Evolutionary conservation across 352 stramenopile species (phyloP).

Genomic region (Aphanomyces euteiches): DNA sequence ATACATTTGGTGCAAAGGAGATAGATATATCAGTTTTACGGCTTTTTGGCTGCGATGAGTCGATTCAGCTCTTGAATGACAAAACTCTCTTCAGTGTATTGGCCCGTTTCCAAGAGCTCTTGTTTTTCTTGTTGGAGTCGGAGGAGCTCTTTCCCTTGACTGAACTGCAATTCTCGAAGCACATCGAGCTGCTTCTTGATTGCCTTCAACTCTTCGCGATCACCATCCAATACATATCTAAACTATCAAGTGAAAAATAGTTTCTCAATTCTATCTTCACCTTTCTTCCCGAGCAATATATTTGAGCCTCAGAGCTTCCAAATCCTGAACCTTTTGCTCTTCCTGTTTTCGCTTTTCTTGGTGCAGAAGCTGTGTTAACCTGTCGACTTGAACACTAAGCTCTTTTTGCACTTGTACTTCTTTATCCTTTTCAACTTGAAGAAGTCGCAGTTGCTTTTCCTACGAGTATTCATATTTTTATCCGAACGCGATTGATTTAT

Average conservation of each 20-base stretch:
- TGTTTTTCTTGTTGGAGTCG: slow-evolving; percentile 12
- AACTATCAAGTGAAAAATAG: slow-evolving; percentile 7
- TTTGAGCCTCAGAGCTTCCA: slow-evolving; percentile 77
- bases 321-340: slow-evolving; percentile 50
- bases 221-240: slow-evolving; percentile 64
- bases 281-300: slow-evolving; percentile 76
- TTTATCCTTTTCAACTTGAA: slow-evolving; percentile 41
- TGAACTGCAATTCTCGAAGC: slow-evolving; percentile 44
- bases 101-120: slow-evolving; percentile 5
- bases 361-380: slow-evolving; percentile 48
- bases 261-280: slow-evolving; percentile 16
- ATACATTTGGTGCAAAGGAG: too few species aligned
- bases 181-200: slow-evolving; percentile 82
- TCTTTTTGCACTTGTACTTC: slow-evolving; percentile 40
- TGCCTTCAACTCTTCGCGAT: slow-evolving; percentile 68
- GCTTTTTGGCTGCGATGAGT: slow-evolving; percentile 1
- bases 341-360: slow-evolving; percentile 72
- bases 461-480: not conserved
- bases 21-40: not conserved
- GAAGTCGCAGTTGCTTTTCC: slow-evolving; percentile 54
- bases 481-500: too few species aligned
- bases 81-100: slow-evolving; percentile 18
- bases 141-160: not conserved
- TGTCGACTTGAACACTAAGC: slow-evolving; percentile 57
- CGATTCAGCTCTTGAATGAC: slow-evolving; percentile 21